Conservation (phyloP, 2,329 filamentous ascomycete genomes). For the Aureobasidium sp. region DNA sequence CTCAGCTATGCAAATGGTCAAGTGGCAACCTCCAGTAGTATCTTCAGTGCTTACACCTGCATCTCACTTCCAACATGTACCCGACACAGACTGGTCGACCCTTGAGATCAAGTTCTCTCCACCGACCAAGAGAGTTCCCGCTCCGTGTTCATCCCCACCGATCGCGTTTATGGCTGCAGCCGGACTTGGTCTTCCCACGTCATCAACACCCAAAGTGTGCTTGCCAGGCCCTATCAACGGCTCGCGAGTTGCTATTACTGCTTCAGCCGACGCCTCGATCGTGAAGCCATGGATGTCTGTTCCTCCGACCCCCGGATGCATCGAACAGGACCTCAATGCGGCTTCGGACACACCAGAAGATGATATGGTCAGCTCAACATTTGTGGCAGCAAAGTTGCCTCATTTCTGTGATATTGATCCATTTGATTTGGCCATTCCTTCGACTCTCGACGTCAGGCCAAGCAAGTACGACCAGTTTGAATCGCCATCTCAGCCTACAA, state of each 20-base stretch:
- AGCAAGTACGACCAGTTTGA: not conserved
- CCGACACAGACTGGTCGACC: not conserved
- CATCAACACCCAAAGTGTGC: not conserved
- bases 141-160: not conserved
- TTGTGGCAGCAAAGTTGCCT: slow-evolving; percentile 5
- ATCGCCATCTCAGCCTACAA: not conserved
- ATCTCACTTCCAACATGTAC: not conserved
- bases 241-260: not conserved
- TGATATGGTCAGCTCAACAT: not conserved
- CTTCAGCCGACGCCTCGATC: not conserved
- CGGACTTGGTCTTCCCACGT: not conserved
- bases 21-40: not conserved
- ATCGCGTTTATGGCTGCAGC: not conserved
- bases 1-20: not conserved
- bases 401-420: not conserved
- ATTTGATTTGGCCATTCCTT: not conserved
- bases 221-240: not conserved
- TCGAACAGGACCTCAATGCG: not conserved
- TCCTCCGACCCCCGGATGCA: not conserved
- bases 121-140: not conserved
- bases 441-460: not conserved
- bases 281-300: not conserved
- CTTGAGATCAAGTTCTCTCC: not conserved
- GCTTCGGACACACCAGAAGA: not conserved
- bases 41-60: not conserved